Evolutionary conservation across 805 yeast species (phyloP).

Genomic region (Kuraishia hungarica): DNA sequence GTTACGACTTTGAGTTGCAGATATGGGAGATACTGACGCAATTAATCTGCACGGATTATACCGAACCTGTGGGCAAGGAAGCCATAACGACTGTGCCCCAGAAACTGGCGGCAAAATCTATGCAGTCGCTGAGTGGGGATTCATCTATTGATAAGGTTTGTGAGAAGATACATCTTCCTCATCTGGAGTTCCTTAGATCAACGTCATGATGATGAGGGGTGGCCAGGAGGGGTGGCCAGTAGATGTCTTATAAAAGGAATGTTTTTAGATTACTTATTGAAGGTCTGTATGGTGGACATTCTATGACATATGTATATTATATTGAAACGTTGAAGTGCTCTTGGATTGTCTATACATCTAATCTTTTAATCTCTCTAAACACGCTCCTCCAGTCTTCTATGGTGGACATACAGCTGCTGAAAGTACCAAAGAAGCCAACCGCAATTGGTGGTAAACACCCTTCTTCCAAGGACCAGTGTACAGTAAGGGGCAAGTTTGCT

Average conservation of each 20-base stretch:
- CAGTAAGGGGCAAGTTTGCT: slow-evolving; percentile 26
- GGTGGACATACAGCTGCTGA: slow-evolving; percentile 4
- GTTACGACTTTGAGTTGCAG: slow-evolving; percentile 31
- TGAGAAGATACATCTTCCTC: slow-evolving; percentile 23
- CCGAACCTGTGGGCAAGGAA: slow-evolving; percentile 8
- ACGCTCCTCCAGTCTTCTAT: not conserved
- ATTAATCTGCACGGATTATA: slow-evolving; percentile 23
- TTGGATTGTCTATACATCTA: not conserved
- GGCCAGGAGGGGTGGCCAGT: too few relatives aligned
- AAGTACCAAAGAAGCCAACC: slow-evolving; percentile 28
- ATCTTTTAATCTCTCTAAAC: not conserved
- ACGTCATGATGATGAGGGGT: slow-evolving; percentile 8
- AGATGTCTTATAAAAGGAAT: too few relatives aligned
- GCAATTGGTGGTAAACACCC: slow-evolving; percentile 22
- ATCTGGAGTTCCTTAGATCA: slow-evolving; percentile 23
- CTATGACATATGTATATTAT: not conserved
- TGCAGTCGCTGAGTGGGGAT: slow-evolving; percentile 9
- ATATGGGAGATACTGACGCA: slow-evolving; percentile 30
- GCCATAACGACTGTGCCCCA: slow-evolving; percentile 4
- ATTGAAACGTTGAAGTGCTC: not conserved
- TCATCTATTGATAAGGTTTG: slow-evolving; percentile 21
- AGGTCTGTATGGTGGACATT: too few relatives aligned
- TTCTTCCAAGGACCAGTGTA: slow-evolving; percentile 26
- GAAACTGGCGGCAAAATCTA: not conserved
- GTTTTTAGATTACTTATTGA: too few relatives aligned